These are phyloP conservation scores for Gigaspora rosea DNA, from an alignment of 192 early-diverging fungal species.

Conservation along the genomic window DNA sequence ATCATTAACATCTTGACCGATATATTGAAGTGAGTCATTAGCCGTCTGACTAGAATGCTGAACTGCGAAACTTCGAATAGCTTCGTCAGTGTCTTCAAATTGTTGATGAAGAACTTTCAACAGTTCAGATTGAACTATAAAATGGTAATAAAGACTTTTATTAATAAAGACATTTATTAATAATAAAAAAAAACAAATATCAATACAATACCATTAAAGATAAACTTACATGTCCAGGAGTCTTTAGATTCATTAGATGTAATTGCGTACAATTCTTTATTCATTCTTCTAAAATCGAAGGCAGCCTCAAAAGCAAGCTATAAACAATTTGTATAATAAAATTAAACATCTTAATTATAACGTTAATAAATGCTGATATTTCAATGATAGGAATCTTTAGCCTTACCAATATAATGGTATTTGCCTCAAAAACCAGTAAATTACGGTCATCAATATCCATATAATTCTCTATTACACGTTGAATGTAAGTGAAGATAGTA, in stretches of 20 bases:
- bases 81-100: not conserved
- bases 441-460: not conserved
- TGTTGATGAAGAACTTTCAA: not conserved
- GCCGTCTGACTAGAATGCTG: not conserved
- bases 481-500: slow-evolving; percentile 1
- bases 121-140: slow-evolving; percentile 3
- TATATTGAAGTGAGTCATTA: not conserved
- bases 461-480: not conserved
- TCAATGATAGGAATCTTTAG: not conserved
- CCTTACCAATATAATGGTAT: not conserved
- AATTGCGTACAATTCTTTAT: not conserved
- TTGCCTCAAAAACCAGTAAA: not conserved
- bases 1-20: not conserved
- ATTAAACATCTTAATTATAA: not conserved
- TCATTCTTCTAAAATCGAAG: slow-evolving; percentile 25
- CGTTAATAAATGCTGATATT: not conserved
- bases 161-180: not conserved
- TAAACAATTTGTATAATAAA: not conserved
- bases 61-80: not conserved
- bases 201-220: not conserved
- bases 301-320: slow-evolving; percentile 18
- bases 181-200: not conserved
- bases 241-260: not conserved
- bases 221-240: slow-evolving; percentile 17
- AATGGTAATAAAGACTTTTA: not conserved